Evolutionary conservation across 2,329 filamentous ascomycete species (phyloP), one percentile per base, ranked within the genome.

Genomic region (Cladosporium sp.): DNA sequence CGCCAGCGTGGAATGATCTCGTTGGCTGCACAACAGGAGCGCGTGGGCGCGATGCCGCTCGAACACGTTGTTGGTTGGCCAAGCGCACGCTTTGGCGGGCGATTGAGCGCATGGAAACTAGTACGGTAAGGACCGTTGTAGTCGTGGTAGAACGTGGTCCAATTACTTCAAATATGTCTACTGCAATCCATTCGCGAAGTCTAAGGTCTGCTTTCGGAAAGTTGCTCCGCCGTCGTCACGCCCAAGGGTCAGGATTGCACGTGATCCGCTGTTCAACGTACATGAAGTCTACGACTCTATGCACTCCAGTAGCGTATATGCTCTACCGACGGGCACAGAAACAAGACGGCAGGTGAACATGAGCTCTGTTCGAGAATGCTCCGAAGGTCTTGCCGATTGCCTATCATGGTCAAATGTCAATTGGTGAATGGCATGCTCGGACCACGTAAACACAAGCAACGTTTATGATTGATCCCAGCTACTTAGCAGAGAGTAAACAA

Each of bases 151-250:
- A 45, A 28, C 7, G 25, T 17, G 22, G 12, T 45, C 12, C 28
- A 32, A 32, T 28, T 45, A n/a, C 13, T 28, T 12, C n/a, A 9
- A n/a, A 25, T 25, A 45, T 17, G 42, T 28, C 42, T 9, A 45
- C 40, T 28, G 15, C 42, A 45, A 45, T 28, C 42, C 24, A 25
- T 45, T 25, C 42, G 22, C 42, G 42, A 45, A 45, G 42, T 25
- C 25, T 28, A 25, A 45, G 42, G 24, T 45, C 42, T 45, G 42
- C 42, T 45, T 45, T 45, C 42, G 42, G 42, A 45, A 32, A 45
- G 24, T 28, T 25, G 22, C 4, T 85, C 84, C 3, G 84, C 87
- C 8, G 75, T 86, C 37, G 92, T 90, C 74, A 78, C 80, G 51
- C 85, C 89, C 1, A 78, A 75, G 0, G n/a, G n/a, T 32, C 28